phyloP scores from a whole-genome alignment of 257 asterid species.

The Solanum microdontum region DNA sequence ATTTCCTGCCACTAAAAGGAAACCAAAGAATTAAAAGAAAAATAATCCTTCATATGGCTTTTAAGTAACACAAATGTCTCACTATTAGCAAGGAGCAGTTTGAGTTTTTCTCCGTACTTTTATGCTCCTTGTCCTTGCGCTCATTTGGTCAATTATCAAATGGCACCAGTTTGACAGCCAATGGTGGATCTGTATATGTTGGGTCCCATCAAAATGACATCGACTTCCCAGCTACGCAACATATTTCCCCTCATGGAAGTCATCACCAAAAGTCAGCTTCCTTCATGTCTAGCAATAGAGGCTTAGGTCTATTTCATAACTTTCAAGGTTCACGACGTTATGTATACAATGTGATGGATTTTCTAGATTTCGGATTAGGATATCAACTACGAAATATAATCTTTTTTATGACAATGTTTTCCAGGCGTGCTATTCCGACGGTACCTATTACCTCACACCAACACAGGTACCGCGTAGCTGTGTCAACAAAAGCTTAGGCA shows the following conservation, averaged over 20 bases:
- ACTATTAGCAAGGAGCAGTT: neutral
- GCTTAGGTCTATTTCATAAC: neutral
- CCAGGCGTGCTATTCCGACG: neutral
- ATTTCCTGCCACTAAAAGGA: neutral
- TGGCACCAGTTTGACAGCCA: neutral
- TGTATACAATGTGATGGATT: neutral
- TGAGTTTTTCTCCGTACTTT: neutral
- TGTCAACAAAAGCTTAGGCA: neutral
- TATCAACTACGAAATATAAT: neutral
- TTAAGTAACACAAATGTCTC: neutral
- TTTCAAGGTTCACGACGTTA: neutral
- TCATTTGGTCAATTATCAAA: neutral
- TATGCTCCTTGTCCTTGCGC: neutral
- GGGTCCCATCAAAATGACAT: neutral
- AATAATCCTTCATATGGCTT: neutral
- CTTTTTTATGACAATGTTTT: neutral
- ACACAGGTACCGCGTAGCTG: neutral
- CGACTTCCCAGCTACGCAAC: neutral
- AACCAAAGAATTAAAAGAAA: neutral
- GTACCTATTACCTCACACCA: neutral
- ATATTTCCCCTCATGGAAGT: neutral
- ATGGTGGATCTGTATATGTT: neutral
- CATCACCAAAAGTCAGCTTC: neutral
- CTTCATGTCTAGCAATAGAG: neutral
- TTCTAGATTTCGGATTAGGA: neutral